Evolutionary conservation across 306 rosid species (phyloP).

Genomic region (Quercus berberidifolia): DNA sequence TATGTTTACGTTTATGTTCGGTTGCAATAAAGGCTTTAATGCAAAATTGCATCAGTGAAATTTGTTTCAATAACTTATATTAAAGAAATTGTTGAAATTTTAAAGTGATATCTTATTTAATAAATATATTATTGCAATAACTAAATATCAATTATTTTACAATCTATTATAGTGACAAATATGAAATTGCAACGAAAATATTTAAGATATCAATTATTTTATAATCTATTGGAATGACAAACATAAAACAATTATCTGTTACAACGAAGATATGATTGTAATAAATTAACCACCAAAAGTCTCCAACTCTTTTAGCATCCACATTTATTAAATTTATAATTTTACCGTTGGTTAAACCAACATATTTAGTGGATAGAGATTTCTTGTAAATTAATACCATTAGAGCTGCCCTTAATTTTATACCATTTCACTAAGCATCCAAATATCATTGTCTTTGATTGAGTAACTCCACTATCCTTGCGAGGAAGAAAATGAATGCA

Average conservation of each 20-base stretch:
- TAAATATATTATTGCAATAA: no score
- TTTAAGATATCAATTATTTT: no score
- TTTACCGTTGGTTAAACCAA: slow-evolving; percentile 59
- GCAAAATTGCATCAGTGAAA: slow-evolving; percentile 27
- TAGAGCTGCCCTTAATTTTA: slow-evolving; percentile 66
- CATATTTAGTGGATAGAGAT: slow-evolving; percentile 41
- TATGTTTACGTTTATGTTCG: slow-evolving; percentile 19
- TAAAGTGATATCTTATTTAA: no score
- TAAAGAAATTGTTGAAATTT: no score
- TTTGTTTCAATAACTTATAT: not conserved
- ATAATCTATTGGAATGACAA: no score
- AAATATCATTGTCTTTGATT: slow-evolving; percentile 89
- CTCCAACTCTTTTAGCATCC: slow-evolving; percentile 83
- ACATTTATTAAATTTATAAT: slow-evolving; percentile 63
- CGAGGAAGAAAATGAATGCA: slow-evolving; percentile 67
- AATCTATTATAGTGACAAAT: no score
- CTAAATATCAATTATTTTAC: no score
- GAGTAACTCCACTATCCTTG: slow-evolving; percentile 70
- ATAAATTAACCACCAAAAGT: slow-evolving; percentile 49
- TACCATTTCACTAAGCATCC: slow-evolving; percentile 72
- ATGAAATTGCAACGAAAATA: no score
- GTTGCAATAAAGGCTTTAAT: no score
- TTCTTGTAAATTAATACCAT: slow-evolving; percentile 53
- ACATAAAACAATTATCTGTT: no score
- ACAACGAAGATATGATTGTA: no score